phyloP scores from a whole-genome alignment of 163 green algal species.

The Scenedesmus sp. region DNA sequence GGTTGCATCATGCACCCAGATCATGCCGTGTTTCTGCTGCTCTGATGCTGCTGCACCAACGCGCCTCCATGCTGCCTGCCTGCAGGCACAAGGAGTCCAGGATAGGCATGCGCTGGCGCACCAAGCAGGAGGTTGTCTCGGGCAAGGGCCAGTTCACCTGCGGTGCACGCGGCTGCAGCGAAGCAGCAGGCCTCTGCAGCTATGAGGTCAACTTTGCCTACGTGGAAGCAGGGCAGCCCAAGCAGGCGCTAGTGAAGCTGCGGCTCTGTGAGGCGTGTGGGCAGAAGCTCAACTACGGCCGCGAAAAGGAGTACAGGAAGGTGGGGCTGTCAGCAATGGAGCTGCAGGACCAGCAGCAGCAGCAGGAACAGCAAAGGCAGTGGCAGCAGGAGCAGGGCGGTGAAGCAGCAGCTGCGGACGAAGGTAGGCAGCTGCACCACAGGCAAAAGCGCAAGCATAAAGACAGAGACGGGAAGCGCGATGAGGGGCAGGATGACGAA shows the following conservation, averaged over 20 bases:
- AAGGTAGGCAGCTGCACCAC: background rate
- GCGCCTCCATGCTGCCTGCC: background rate
- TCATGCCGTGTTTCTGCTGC: background rate
- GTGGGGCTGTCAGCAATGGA: conserved; percentile 58
- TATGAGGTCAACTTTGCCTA: conserved; percentile 94
- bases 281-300: conserved; percentile 86
- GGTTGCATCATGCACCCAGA: no score
- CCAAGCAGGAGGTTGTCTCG: conserved; percentile 77
- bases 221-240: conserved; percentile 79
- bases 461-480: background rate
- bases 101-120: conserved; percentile 55
- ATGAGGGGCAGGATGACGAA: background rate
- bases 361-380: background rate
- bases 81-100: conserved; percentile 54
- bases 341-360: conserved; percentile 28
- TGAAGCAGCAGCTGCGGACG: background rate
- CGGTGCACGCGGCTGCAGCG: conserved; percentile 78
- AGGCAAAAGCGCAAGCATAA: conserved; percentile 38
- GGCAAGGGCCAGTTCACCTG: conserved; percentile 90
- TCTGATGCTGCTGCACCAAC: background rate
- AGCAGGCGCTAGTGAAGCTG: conserved; percentile 90
- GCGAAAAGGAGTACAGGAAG: conserved; percentile 60
- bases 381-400: background rate
- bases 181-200: conserved; percentile 70
- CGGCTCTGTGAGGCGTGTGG: conserved; percentile 81